Base-by-base conservation (phyloP, 2,329 filamentous ascomycete genomes). In the Microsporum audouinii region DNA sequence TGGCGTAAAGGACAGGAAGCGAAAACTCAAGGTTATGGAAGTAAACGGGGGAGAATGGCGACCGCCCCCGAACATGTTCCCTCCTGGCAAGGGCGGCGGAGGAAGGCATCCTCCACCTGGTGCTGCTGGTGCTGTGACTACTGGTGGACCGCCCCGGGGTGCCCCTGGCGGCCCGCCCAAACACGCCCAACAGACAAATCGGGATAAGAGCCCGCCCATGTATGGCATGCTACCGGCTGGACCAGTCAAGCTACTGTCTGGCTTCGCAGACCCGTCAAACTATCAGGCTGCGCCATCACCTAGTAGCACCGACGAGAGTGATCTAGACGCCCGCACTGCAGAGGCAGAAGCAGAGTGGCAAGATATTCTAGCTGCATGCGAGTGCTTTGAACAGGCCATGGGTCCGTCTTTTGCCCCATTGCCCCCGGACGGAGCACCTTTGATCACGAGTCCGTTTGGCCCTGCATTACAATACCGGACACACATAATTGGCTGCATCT, bases 401-500 rank as follows among this genome's bases (percentile, higher is more conserved):
- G 88, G 88, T 0, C 79, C 85, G 3, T 84, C 88, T 49, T 97
- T 95, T 72, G 82, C 88, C 63, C 86, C 89, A 1, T 75, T 97
- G 23, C 82, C 83, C 1, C 76, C 85, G 1, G 89, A 94, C 63
- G 83, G 85, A 60, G 78, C 80, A 61, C 74, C 84, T 59, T 79
- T 84, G 56, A 72, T 82, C 64, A 69, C 77, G 14, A 86, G 90
- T 1, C 90, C 92, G 0, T 99, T 96, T 69, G 92, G 94, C 0
- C 82, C 84, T 1, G 87, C 89, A 0, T 76, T 91, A 5, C 85
- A 90, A 65, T 96, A 95, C 70, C 84, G 89, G 34, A 92, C 88
- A 1, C 92, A 90, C 71, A 86, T 87, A n/a, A 88, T 97, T 64
- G 89, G 88, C 2, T 87, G 89, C 38, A 80, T 96, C 27, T 96